A percentile compares a stretch with the other conserved stretches of the same genome.
phyloP scores from a whole-genome alignment of 192 early-diverging fungal species.

The Funneliformis geosporum region DNA sequence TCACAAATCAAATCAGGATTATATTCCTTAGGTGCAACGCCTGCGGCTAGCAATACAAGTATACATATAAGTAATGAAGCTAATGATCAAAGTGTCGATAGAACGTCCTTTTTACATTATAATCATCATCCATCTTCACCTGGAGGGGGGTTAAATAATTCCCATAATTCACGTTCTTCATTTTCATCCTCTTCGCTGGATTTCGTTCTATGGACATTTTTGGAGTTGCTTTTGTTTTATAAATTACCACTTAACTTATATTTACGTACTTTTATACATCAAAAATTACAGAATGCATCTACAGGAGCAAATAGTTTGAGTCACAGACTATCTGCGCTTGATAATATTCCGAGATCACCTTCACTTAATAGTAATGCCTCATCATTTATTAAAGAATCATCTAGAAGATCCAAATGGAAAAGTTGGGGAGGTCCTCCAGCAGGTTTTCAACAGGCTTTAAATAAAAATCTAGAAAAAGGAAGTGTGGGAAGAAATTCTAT shows the following conservation, averaged over 20 bases:
- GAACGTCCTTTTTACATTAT: background rate
- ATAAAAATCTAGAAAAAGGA: slow-evolving; percentile 2
- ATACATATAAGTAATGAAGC: slow-evolving; percentile 15
- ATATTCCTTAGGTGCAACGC: slow-evolving; percentile 15
- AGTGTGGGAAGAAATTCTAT: background rate
- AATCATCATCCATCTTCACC: background rate
- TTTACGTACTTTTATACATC: slow-evolving; percentile 31
- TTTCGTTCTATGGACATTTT: slow-evolving; percentile 54
- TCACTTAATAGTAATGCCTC: background rate
- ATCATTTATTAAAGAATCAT: background rate
- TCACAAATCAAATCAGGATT: slow-evolving; percentile 13
- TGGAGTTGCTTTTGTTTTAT: slow-evolving; percentile 54
- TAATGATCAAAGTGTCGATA: background rate
- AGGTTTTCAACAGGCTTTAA: background rate
- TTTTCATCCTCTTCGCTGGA: slow-evolving; percentile 41
- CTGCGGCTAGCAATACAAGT: slow-evolving; percentile 27
- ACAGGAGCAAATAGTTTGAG: background rate
- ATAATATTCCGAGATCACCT: background rate
- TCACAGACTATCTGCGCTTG: background rate
- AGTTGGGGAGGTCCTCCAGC: slow-evolving; percentile 31
- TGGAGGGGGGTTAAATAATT: background rate
- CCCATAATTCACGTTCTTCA: slow-evolving; percentile 12
- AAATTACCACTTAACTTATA: slow-evolving; percentile 44
- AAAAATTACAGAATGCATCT: slow-evolving; percentile 15
- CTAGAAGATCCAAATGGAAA: slow-evolving; percentile 8